These are phyloP conservation scores for Kwoniella bestiolae DNA, from an alignment of 768 basidiomycete genomes.

Conservation along the genomic window DNA sequence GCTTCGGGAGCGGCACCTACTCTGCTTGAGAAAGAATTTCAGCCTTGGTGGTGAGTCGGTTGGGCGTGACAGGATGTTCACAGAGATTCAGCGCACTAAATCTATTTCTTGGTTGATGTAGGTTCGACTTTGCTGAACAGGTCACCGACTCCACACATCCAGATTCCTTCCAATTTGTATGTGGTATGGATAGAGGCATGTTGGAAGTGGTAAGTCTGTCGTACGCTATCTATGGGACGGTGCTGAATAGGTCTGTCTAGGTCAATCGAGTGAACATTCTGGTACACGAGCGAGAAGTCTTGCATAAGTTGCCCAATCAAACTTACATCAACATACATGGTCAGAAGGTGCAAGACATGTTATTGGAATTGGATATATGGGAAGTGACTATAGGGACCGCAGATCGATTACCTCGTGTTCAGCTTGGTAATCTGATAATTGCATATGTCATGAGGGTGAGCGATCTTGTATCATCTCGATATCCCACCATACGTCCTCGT, in stretches of 20 bases:
- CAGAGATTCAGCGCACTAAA: too few species aligned
- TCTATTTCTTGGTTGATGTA: conserved; percentile 2
- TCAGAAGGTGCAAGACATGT: conserved; percentile 26
- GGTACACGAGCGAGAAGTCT: conserved; percentile 16
- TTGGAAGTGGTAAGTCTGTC: conserved; percentile 24
- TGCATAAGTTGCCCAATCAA: conserved; percentile 4
- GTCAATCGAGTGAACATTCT: conserved; percentile 32
- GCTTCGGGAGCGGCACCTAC: conserved; percentile 17
- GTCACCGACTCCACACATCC: neutral
- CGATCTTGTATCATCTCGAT: neutral
- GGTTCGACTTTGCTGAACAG: conserved; percentile 27
- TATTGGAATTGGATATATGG: conserved; percentile 29
- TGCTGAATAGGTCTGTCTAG: neutral
- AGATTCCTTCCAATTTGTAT: conserved; percentile 22
- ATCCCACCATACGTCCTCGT: too few species aligned
- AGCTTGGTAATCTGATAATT: conserved; percentile 25
- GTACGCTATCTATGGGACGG: neutral
- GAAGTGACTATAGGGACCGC: conserved; percentile 6
- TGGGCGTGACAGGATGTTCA: neutral
- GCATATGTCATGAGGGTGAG: conserved; percentile 20
- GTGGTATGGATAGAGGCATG: conserved; percentile 28
- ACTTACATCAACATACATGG: conserved; percentile 7
- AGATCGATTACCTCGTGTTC: conserved; percentile 10
- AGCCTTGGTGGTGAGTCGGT: conserved; percentile 30
- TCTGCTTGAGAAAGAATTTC: conserved; percentile 21